Evolutionary conservation across 2,329 filamentous ascomycete genomes (phyloP).

Genomic region (Apiospora arundinis): DNA sequence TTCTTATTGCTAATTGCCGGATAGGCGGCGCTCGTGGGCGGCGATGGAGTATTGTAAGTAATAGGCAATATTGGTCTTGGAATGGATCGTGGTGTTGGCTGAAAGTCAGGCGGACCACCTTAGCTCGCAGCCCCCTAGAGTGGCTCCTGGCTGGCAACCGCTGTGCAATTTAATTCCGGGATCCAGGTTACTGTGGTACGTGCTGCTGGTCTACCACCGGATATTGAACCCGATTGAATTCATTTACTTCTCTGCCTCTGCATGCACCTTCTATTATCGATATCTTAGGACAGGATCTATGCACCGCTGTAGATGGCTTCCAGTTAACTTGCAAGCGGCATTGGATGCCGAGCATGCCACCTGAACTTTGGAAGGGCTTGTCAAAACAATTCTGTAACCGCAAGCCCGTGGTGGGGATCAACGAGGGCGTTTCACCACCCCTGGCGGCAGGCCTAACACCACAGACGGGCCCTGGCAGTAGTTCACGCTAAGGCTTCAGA

Average conservation of each 20-base stretch:
- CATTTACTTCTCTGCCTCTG: neutral
- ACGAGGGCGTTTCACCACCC: neutral
- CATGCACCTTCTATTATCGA: no score
- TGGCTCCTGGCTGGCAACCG: neutral
- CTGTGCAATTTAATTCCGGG: neutral
- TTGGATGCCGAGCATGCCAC: neutral
- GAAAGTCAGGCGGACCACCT: neutral
- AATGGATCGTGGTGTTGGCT: neutral
- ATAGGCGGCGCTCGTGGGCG: neutral
- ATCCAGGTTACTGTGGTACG: neutral
- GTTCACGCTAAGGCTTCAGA: neutral
- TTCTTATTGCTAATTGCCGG: no score
- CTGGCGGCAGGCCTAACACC: no score
- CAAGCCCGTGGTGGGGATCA: neutral
- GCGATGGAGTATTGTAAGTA: neutral
- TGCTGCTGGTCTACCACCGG: neutral
- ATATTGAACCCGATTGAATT: no score
- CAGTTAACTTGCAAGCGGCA: neutral
- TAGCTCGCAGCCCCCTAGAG: neutral
- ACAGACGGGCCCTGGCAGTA: constrained; percentile 11
- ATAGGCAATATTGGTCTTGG: neutral
- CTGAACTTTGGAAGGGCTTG: neutral
- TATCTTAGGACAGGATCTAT: neutral
- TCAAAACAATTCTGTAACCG: constrained; percentile 7
- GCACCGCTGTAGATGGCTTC: no score